These are phyloP conservation scores for Agapanthus africanus DNA, from an alignment of 106 monocot genomes.

Conservation along the genomic window DNA sequence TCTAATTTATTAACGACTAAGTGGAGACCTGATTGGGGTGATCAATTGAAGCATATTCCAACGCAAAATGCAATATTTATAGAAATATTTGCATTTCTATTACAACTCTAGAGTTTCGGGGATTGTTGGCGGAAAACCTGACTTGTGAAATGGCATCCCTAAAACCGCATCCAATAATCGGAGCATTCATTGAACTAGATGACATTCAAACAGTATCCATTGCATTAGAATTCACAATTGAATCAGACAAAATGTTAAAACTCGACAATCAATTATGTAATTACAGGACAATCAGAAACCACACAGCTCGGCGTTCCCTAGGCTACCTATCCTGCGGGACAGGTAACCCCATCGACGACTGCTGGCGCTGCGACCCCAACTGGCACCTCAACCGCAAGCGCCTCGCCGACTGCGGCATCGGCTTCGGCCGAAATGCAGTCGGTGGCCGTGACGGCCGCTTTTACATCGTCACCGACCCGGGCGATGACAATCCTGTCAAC, in stretches of 20 bases:
- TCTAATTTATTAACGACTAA: too few species aligned
- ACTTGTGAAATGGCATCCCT: not conserved
- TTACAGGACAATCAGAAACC: slow-evolving; percentile 17
- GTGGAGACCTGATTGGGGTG: too few species aligned
- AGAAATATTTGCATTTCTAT: not conserved
- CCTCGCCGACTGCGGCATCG: slow-evolving; percentile 39
- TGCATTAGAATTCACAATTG: not conserved
- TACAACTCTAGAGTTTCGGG: not conserved
- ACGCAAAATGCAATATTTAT: too few species aligned
- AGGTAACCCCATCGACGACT: slow-evolving; percentile 46
- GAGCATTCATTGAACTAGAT: not conserved
- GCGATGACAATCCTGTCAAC: slow-evolving; percentile 31
- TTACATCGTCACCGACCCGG: slow-evolving; percentile 33
- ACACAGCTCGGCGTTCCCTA: slow-evolving; percentile 9
- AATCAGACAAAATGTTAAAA: not conserved
- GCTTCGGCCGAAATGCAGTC: slow-evolving; percentile 41
- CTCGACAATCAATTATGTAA: not conserved
- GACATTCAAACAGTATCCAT: not conserved
- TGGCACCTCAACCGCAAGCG: slow-evolving; percentile 45
- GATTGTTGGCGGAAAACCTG: too few species aligned
- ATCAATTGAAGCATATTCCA: too few species aligned
- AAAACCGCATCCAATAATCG: too few species aligned
- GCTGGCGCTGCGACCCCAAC: slow-evolving; percentile 41
- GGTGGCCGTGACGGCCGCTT: slow-evolving; percentile 35
- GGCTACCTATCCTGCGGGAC: slow-evolving; percentile 31